These are phyloP conservation scores for Capillidium heterosporum DNA, from an alignment of 371 early-diverging fungal species.

Conservation along the genomic window DNA sequence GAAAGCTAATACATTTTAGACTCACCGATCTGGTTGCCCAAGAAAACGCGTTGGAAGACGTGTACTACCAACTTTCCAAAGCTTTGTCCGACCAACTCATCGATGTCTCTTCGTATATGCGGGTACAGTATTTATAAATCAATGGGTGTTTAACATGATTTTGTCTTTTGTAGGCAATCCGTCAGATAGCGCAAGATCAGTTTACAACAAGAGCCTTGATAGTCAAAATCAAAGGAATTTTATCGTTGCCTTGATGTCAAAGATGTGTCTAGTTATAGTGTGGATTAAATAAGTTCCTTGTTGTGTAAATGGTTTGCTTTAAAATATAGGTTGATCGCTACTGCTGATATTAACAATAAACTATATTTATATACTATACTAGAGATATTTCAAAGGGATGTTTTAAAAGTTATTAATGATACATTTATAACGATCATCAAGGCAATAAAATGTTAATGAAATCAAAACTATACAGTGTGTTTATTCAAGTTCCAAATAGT, in stretches of 20 bases:
- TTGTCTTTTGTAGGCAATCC: not conserved
- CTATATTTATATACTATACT: too few relatives aligned
- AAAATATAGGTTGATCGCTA: too few relatives aligned
- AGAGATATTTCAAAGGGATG: too few relatives aligned
- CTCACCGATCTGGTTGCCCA: not conserved
- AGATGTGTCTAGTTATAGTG: too few relatives aligned
- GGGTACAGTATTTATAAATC: not conserved
- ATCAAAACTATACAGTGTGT: too few relatives aligned
- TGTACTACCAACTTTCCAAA: not conserved
- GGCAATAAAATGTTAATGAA: too few relatives aligned
- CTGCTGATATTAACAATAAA: too few relatives aligned
- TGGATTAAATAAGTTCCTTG: too few relatives aligned
- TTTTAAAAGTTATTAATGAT: too few relatives aligned
- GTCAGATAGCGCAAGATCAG: not conserved
- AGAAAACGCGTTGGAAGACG: slow-evolving; percentile 1
- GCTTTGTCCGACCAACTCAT: not conserved
- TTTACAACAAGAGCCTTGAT: not conserved
- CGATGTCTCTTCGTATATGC: not conserved
- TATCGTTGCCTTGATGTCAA: not conserved
- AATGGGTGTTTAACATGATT: not conserved
- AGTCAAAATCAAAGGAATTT: not conserved
- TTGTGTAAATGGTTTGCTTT: too few relatives aligned
- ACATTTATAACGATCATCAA: too few relatives aligned
- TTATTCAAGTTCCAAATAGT: too few relatives aligned
- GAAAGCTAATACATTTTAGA: not conserved